Evolutionary conservation across 805 yeast genomes (phyloP), one percentile per base, ranked within the genome.

Genomic region (Brettanomyces nanus): DNA sequence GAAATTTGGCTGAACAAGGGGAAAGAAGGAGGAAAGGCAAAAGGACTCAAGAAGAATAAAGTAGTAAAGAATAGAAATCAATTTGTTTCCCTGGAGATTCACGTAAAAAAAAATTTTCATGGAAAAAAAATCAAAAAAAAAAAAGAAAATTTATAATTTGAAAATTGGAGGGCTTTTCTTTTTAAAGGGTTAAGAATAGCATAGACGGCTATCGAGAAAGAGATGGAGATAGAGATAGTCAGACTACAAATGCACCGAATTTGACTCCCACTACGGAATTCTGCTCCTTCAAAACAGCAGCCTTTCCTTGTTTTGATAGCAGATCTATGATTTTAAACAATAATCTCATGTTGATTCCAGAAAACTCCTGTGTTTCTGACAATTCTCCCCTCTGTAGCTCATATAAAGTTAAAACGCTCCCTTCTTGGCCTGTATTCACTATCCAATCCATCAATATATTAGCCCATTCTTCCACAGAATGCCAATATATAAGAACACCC

Each of bases 371-470:
- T 4, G 68, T 65, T 2, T 55, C 41, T 1, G 75, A 71, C 37
- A 72, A 58, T 32, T 82, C 90, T 37, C 84, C 80, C 40, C 75
- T 72, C 0, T 80, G 65, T 27, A 90, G 56, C 58, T 90, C 97
- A 56, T 84, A 87, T 13, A 87, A 58, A 0, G 97, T 90, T 36
- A 90, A 61, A 2, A 90, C 80, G 1, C 80, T 66, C 5, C 85
- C 84, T 38, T 70, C 63, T 52, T 86, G 95, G 0, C 95, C 95
- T 0, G 90, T 74, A 17, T 66, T 62, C 38, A 83, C 89, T n/a
- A 76, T 42, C 89, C 85, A 73, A 52, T 78, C 81, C 53, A 75
- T 53, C 36, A 89, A 49, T 47, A 66, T 50, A 35, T 75, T 62
- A 28, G 77, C 74, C 92, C 96, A 71, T 47, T 75, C 75, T 49